Evolutionary conservation across 495 filamentous ascomycete genomes (phyloP), one percentile per base, ranked within the genome.

Genomic region (Penicillium roqueforti): DNA sequence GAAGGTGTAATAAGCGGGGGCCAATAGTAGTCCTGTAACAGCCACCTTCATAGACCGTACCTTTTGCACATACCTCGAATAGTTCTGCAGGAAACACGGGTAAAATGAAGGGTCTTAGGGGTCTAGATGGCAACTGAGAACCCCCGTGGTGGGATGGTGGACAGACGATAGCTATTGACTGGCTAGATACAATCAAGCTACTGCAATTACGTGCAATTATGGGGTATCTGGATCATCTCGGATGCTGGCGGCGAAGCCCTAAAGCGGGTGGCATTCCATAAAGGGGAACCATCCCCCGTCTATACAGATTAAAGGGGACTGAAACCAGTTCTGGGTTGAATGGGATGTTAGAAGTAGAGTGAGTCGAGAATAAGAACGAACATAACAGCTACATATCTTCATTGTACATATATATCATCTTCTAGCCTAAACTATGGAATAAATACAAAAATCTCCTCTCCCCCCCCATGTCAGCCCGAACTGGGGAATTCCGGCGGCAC

Each of bases 401-500:
- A 31, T 31, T 11, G 28, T 3, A 8, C 3, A 4, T 13, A 3
- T 8, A 29, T 29, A 29, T 29, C 10, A 29, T 29, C 10, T 34
- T 14, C 7, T 36, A 36, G 32, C 14, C 32, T 36, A 36, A 36
- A 36, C 16, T 2, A 7, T 34, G 5, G 6, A n/a, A 34, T 34
- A 36, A 36, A 23, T 23, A 23, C 22, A n/a, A n/a, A n/a, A n/a
- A n/a, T n/a, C n/a, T n/a, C n/a, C n/a, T n/a, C n/a, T n/a, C n/a
- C n/a, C n/a, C n/a, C n/a, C n/a, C n/a, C 28, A 31, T 36, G 32
- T 36, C 32, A 36, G 32, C 13, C 10, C 25, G 16, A 26, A 43
- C 14, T 40, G 22, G 36, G 29, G 32, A 60, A 63, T 47, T 60
- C 60, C 60, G 60, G 60, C 38, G 60, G 60, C 53, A 68, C 59